phyloP scores from a whole-genome alignment of 768 basidiomycete species.

The Podaxis rugospora region DNA sequence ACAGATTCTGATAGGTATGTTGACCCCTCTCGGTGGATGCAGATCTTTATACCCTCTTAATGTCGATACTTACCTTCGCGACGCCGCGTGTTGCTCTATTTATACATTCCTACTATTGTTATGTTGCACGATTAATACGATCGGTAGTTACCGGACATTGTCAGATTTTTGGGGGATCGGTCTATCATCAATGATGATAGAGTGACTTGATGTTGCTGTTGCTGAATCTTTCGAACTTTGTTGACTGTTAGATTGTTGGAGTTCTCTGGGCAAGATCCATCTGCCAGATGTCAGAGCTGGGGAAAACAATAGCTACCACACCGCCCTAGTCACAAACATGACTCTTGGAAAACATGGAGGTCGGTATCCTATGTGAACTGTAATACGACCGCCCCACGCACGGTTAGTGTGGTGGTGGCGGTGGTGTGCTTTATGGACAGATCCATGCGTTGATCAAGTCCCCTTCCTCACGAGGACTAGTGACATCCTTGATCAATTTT shows the following conservation, averaged over 20 bases:
- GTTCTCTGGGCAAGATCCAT: not conserved
- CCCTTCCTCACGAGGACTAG: not conserved
- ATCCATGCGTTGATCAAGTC: not conserved
- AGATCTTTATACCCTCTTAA: not conserved
- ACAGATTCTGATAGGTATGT: not conserved
- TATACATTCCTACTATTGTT: not conserved
- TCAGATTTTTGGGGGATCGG: too few species aligned
- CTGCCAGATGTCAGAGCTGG: not conserved
- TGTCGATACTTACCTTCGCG: not conserved
- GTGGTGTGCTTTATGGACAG: not conserved
- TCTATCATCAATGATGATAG: too few species aligned
- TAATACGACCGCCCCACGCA: too few species aligned
- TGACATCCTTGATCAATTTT: not conserved
- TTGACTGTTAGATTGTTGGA: not conserved
- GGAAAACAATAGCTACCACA: not conserved
- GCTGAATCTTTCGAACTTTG: too few species aligned
- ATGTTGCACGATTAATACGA: not conserved
- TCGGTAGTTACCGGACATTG: not conserved
- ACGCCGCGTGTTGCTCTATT: not conserved
- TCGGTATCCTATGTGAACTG: too few species aligned
- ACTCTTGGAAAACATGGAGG: too few species aligned
- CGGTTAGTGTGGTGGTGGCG: too few species aligned
- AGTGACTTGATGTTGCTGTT: too few species aligned
- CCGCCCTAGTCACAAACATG: not conserved
- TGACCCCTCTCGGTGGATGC: not conserved